Base-by-base conservation (phyloP, 2,329 filamentous ascomycete species). In the Mariannaea elegans region DNA sequence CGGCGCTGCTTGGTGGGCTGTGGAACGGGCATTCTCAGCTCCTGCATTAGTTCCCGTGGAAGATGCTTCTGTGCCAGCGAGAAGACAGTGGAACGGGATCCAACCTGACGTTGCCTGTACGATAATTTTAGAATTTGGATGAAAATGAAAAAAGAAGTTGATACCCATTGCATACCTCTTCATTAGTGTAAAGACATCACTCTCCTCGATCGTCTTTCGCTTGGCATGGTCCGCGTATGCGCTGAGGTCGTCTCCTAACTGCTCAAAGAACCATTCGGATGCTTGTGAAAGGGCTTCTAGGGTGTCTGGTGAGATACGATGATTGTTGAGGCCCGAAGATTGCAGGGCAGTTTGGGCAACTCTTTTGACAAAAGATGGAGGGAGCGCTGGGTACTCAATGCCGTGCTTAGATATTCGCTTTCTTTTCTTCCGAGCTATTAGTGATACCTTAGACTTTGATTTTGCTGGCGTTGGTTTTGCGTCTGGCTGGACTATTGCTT, bases 181-280 rank as follows among this genome's bases (percentile, higher is more conserved):
- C 90, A 97, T 92, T 66, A 97, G 78, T 59, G 91, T 88, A 55
- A 92, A 80, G 69, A 96, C 87, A 74, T 97, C 93, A 67, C 85
- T 90, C 74, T 95, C 92, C 69, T 97, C 91, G 66, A 97, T 93
- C 3, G 88, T 93, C 76, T 91, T 95, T 29, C 93, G 86, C 29
- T 90, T 90, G 5, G 90, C 93, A 75, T 97, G 93, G 61, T 87
- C 83, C 16, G 93, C 90, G 74, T 94, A 97, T 2, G 88, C 89
- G 12, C 86, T 86, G 54, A 97, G 78, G 72, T 97, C 93, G 61
- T 93, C 90, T 46, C 91, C 88, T 2, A 91, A 80, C 75, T 97
- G 93, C 77, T 96, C 92, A 73, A 97, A 97, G 75, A 93, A 97
- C 90, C 92, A 95, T 62, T 96, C 92, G 3, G 91, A 91, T 1